Evolutionary conservation across 2,329 filamentous ascomycete species (phyloP).

Genomic region (Myriosclerotinia scirpicola): DNA sequence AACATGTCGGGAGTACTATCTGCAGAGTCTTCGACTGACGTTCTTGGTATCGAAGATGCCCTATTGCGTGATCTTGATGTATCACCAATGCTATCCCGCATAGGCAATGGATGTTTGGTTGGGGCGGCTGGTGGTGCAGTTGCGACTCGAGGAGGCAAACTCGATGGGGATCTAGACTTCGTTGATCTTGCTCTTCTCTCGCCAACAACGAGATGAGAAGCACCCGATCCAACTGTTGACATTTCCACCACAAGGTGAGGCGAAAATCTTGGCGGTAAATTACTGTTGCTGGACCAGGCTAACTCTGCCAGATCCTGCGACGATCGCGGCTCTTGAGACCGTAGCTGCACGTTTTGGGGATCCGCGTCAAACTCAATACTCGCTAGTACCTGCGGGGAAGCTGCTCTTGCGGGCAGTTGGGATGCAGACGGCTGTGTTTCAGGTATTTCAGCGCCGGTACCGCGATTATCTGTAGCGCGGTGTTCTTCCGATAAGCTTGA

Average conservation of each 20-base stretch:
- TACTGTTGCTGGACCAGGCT: background rate
- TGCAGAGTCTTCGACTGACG: conserved; percentile 11
- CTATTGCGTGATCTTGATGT: conserved; percentile 8
- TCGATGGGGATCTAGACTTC: conserved; percentile 21
- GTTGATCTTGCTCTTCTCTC: conserved; percentile 15
- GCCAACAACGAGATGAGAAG: conserved; percentile 6
- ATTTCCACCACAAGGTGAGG: background rate
- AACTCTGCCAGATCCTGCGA: background rate
- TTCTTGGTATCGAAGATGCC: conserved; percentile 10
- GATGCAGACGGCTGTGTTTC: background rate
- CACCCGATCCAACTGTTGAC: background rate
- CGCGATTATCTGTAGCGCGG: background rate
- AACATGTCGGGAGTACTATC: background rate
- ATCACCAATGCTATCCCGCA: conserved; percentile 17
- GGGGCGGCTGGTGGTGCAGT: conserved; percentile 2
- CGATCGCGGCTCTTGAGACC: background rate
- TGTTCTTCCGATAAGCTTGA: background rate
- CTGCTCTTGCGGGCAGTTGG: background rate
- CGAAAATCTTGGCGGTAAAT: background rate
- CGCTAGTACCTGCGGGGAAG: background rate
- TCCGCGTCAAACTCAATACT: conserved; percentile 14
- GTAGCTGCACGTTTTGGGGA: background rate
- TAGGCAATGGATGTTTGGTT: conserved; percentile 2
- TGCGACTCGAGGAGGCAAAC: conserved; percentile 12
- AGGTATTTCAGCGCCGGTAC: background rate